Evolutionary conservation across 441 rosid genomes (phyloP), one percentile per base, ranked within the genome.

Genomic region (Croton laevigatus): DNA sequence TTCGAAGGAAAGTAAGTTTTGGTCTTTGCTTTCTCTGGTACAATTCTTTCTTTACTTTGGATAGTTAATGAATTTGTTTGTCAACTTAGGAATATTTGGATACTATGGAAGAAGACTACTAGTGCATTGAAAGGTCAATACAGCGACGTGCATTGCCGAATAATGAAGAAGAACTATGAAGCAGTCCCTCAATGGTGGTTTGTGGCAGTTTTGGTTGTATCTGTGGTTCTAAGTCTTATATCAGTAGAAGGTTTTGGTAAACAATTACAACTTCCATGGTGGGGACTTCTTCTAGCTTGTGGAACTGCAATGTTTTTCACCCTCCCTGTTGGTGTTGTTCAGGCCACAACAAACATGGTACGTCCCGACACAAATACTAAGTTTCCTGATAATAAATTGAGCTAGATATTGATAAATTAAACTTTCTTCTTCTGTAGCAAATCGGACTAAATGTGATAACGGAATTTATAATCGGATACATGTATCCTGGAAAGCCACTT

Each of bases 111-210:
- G 73, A 87, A 82, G 73, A 77, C 96, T 34, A 67, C 73, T 37
- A 40, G 75, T n/a, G 77, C 76, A 8, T 62, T 71, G 27, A 79
- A 77, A 68, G 88, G 81, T 27, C 70, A 77, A 40, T 72, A 61
- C 6, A 73, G 68, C 37, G 94, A 89, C 70, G 85, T 91, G 64
- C 98, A 93, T 77, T 77, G 91, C 1, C 83, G 96, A 75, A 44
- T 91, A 54, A 89, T 91, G 96, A 87, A 83, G 79, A 89, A 78
- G 79, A 90, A 88, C 72, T 93, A 91, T 36, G 74, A 78, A 42
- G 60, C 36, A 8, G 91, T 87, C 42, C 96, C 96, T 48, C 82
- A 87, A 58, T 91, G 90, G 97, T 93, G 97, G 98, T 89, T 91
- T 74, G 32, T 76, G 12, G 8, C 7, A 1, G 62, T 94, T 73